Base-by-base conservation (phyloP, 2,329 filamentous ascomycete species). In the Capronia coronata region DNA sequence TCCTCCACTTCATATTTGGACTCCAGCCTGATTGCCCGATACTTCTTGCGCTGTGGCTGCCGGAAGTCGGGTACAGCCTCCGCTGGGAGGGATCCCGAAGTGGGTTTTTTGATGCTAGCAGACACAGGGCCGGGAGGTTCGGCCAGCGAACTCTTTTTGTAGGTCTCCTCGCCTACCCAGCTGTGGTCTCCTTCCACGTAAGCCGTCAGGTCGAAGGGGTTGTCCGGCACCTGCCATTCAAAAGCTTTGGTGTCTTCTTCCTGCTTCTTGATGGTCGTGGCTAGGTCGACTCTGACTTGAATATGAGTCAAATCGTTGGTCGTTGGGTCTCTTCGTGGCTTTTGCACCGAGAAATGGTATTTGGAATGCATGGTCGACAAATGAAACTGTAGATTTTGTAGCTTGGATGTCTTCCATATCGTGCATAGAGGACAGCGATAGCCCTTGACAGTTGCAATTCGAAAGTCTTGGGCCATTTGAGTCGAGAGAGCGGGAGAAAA, bases 361-460 rank as follows among this genome's bases (percentile, higher is more conserved):
- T 58, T 55, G 11, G 50, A 23, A 41, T 62, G 60, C 25, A 42
- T 46, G 9, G 48, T 57, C 19, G 45, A 38, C 9, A 59, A 44
- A 45, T 62, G 60, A 29, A 59, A 59, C n/a, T 49, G 47, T 7
- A 62, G 49, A 21, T 54, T 29, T 13, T 56, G 35, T 19, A 62
- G 34, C 7, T 43, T 52, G 11, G 30, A 23, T 7, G 47, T 52
- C 25, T 45, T 44, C 37, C 41, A 49, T 11, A 23, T 29, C 9
- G 32, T 35, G 32, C 60, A 62, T 22, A 49, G 27, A 22, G 55
- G 55, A 41, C 60, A 62, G 18, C 37, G 25, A 27, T 59, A 58
- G 11, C 57, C 60, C 22, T 55, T 35, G 11, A 55, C 35, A 13
- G 43, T 49, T 8, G 40, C 42, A 27, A 40, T 43, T n/a, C 50